Percentiles rank a stretch among this genome's conserved stretches.
These are phyloP conservation scores for Physcia stellaris DNA, from an alignment of 495 filamentous ascomycete genomes.

Conservation along the genomic window DNA sequence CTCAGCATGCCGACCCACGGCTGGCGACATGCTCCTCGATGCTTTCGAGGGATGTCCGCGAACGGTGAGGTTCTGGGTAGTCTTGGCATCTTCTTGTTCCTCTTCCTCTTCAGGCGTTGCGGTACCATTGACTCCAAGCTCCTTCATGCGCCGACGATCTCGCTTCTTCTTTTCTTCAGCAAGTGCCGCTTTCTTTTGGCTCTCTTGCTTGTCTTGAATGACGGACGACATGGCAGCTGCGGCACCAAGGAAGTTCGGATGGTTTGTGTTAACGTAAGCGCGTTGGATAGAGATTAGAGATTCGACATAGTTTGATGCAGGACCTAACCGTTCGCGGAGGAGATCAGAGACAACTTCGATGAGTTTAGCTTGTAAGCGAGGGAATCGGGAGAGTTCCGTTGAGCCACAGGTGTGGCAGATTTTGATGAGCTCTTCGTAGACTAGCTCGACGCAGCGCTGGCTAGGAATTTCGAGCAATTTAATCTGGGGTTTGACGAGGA, in stretches of 20 bases:
- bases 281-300: conserved; percentile 94
- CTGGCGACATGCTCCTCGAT: conserved; percentile 66
- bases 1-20: conserved; percentile 46
- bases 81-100: conserved; percentile 31
- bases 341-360: conserved; percentile 98
- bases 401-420: conserved; percentile 98
- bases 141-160: conserved; percentile 68
- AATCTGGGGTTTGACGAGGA: conserved; percentile 97
- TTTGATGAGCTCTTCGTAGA: conserved; percentile 98
- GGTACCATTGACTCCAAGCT: conserved; percentile 56
- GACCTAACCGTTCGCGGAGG: conserved; percentile 80
- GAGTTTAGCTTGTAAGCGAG: conserved; percentile 86
- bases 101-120: conserved; percentile 64
- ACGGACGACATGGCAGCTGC: conserved; percentile 97
- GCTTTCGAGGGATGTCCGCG: conserved; percentile 47
- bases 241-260: conserved; percentile 95
- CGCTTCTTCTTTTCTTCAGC: conserved; percentile 75
- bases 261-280: conserved; percentile 98
- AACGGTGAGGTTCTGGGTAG: conserved; percentile 37
- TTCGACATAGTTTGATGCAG: conserved; percentile 80
- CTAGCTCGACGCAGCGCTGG: conserved; percentile 91
- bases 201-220: conserved; percentile 84
- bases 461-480: conserved; percentile 91
- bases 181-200: conserved; percentile 65
- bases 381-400: conserved; percentile 81